phyloP scores from a whole-genome alignment of 352 stramenopile species.

The Bremia lactucae region DNA sequence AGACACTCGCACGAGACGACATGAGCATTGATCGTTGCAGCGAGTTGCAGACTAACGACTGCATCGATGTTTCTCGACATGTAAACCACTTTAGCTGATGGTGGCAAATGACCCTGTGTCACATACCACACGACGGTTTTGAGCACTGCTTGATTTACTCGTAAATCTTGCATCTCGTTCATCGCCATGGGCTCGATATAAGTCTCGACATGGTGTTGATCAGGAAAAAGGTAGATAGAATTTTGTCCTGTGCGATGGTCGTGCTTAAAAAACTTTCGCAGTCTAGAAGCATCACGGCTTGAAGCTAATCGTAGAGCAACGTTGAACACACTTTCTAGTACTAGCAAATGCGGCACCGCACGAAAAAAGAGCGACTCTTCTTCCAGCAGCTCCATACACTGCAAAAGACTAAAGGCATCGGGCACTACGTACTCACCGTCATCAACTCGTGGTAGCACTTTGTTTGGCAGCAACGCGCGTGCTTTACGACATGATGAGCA shows the following conservation, averaged over 20 bases:
- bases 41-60: slow-evolving; percentile 28
- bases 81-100: slow-evolving; percentile 33
- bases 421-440: slow-evolving; percentile 52
- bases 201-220: slow-evolving; percentile 59
- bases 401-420: slow-evolving; percentile 54
- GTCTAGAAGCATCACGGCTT: slow-evolving; percentile 45
- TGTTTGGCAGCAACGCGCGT: slow-evolving; percentile 16
- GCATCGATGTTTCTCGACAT: slow-evolving; percentile 45
- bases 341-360: slow-evolving; percentile 32
- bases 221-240: slow-evolving; percentile 48
- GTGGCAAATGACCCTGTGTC: slow-evolving; percentile 24
- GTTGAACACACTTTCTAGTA: slow-evolving; percentile 66
- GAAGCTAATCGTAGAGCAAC: slow-evolving; percentile 54
- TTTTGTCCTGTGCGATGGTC: slow-evolving; percentile 32
- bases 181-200: slow-evolving; percentile 31
- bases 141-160: slow-evolving; percentile 37
- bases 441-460: slow-evolving; percentile 24
- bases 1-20: slow-evolving; percentile 53
- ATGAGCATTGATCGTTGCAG: slow-evolving; percentile 26
- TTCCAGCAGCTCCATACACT: slow-evolving; percentile 72
- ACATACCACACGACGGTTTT: slow-evolving; percentile 62
- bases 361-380: slow-evolving; percentile 39
- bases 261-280: slow-evolving; percentile 60
- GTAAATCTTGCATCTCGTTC: slow-evolving; percentile 24
- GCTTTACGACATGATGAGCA: slow-evolving; percentile 30